These are phyloP conservation scores for Fusarium drepaniforme DNA, from an alignment of 2,329 filamentous ascomycete genomes.

Conservation along the genomic window DNA sequence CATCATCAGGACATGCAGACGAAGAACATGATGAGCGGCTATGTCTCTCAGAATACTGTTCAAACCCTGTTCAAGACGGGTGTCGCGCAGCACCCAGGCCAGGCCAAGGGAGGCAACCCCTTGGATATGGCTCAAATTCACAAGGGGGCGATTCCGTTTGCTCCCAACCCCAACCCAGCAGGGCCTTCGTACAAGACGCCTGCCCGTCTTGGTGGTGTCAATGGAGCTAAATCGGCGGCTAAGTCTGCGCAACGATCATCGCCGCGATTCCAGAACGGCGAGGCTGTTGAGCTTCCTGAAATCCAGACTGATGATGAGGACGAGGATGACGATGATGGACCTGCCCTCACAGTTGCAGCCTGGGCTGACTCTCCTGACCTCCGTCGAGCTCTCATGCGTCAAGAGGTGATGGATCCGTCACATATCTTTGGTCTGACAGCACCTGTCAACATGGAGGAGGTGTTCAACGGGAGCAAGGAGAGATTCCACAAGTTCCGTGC, in stretches of 20 bases:
- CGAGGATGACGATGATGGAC: slow-evolving; percentile 77
- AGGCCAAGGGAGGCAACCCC: slow-evolving; percentile 74
- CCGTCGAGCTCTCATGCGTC: slow-evolving; percentile 78
- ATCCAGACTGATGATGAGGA: slow-evolving; percentile 96
- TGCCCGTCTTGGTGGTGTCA: slow-evolving; percentile 62
- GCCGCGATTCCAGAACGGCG: slow-evolving; percentile 88
- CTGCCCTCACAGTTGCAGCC: slow-evolving; percentile 68
- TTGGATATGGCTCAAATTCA: slow-evolving; percentile 90
- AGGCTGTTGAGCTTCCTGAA: slow-evolving; percentile 91
- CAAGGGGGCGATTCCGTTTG: slow-evolving; percentile 91
- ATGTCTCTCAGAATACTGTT: slow-evolving; percentile 67
- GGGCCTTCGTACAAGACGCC: slow-evolving; percentile 77
- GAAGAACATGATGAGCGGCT: slow-evolving; percentile 72
- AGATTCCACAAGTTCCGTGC: slow-evolving; percentile 88
- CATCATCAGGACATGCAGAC: slow-evolving; percentile 66
- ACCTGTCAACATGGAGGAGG: slow-evolving; percentile 94
- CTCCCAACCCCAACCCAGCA: slow-evolving; percentile 72
- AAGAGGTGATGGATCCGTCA: slow-evolving; percentile 88
- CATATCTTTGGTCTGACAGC: slow-evolving; percentile 90
- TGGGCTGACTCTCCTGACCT: slow-evolving; percentile 94
- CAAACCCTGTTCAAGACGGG: slow-evolving; percentile 75
- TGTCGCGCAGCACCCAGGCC: slow-evolving; percentile 75
- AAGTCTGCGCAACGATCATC: slow-evolving; percentile 77
- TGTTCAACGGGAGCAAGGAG: slow-evolving; percentile 91
- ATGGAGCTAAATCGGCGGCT: slow-evolving; percentile 64